Percentiles rank a stretch among this genome's conserved stretches.
phyloP scores from a whole-genome alignment of 2,329 filamentous ascomycete species.

The Aureobasidium vineae region DNA sequence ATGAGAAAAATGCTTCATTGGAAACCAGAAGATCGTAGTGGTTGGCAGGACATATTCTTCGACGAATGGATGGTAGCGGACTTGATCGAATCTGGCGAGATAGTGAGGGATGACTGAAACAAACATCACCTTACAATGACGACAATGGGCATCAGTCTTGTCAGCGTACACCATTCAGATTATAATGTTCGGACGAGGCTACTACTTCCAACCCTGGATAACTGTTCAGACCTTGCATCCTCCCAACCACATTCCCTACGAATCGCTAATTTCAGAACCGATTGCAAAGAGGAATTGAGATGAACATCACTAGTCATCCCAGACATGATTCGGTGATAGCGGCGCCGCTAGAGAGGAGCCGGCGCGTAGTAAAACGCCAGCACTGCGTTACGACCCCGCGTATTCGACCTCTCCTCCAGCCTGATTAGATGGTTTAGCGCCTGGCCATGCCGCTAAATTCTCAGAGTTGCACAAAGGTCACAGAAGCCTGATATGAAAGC shows the following conservation, averaged over 20 bases:
- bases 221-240: neutral
- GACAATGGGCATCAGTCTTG: neutral
- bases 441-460: neutral
- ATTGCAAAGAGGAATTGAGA: neutral
- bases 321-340: neutral
- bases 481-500: neutral
- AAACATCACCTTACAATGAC: neutral
- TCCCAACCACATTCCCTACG: neutral
- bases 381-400: neutral
- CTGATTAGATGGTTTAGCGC: neutral
- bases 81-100: slow-evolving; percentile 31
- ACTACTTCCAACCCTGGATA: neutral
- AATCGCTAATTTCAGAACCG: neutral
- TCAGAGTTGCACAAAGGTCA: neutral
- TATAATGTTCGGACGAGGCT: neutral
- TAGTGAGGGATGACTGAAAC: slow-evolving; percentile 23
- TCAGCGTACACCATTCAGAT: neutral
- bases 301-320: neutral
- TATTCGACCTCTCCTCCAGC: neutral
- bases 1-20: slow-evolving; percentile 41
- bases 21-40: slow-evolving; percentile 35
- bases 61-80: slow-evolving; percentile 34
- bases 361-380: slow-evolving; percentile 1
- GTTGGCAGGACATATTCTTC: slow-evolving; percentile 30
- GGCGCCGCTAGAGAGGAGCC: neutral